phyloP scores from a whole-genome alignment of 75 land plant genomes.

The Pinus taeda region DNA sequence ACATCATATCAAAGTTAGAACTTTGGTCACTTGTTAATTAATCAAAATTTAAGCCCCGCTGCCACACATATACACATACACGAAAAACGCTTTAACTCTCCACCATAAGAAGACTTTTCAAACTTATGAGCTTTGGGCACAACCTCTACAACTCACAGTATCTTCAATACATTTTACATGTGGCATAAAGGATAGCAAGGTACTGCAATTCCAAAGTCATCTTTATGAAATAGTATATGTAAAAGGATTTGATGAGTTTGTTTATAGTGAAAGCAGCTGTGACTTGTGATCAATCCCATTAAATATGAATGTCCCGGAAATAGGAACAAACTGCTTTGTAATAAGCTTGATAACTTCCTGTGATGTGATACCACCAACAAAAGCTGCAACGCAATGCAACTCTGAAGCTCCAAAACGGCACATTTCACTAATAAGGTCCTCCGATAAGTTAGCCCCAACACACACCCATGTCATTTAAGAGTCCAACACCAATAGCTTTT shows the following conservation, averaged over 20 bases:
- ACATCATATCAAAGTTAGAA: too few species aligned
- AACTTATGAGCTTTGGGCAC: too few species aligned
- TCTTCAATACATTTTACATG: too few species aligned
- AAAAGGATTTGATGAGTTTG: neutral
- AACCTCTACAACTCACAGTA: too few species aligned
- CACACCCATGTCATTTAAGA: slow-evolving; percentile 73
- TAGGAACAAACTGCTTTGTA: slow-evolving; percentile 90
- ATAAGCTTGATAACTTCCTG: slow-evolving; percentile 96
- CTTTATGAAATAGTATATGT: neutral
- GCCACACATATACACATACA: too few species aligned
- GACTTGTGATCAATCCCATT: slow-evolving; percentile 85
- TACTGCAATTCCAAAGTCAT: neutral
- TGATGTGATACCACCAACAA: slow-evolving; percentile 91
- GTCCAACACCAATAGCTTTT: slow-evolving; percentile 54
- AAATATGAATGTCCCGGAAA: slow-evolving; percentile 81
- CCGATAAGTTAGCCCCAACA: slow-evolving; percentile 67
- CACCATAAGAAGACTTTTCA: too few species aligned
- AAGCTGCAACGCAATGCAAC: slow-evolving; percentile 86
- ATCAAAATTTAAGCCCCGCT: too few species aligned
- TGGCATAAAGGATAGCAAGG: too few species aligned
- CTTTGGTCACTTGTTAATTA: too few species aligned
- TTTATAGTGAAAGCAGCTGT: slow-evolving; percentile 38
- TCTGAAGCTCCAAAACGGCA: slow-evolving; percentile 92
- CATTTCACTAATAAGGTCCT: slow-evolving; percentile 84
- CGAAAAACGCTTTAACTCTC: too few species aligned